Evolutionary conservation across 306 rosid genomes (phyloP), one percentile per base, ranked within the genome.

Genomic region (Pyrus pyrifolia): DNA sequence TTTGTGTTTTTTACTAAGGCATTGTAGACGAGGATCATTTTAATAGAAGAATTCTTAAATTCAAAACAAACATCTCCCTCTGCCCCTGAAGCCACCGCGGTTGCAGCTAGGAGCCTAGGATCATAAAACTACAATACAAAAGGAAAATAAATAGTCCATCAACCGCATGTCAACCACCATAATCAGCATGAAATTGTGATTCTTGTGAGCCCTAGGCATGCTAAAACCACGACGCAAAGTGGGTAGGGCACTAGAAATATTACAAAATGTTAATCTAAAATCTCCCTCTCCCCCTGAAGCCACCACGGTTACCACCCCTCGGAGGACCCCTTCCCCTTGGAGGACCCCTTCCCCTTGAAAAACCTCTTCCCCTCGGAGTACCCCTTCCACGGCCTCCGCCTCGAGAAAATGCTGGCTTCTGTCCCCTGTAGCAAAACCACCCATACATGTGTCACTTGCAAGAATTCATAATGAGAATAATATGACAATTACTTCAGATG

Each of bases 231-330:
- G 79, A 79, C 67, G 64, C 76, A 79, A 77, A 79, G 80, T 19
- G 71, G 77, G 66, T 53, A 71, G 74, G 62, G 75, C 66, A 83
- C 66, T 57, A 74, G 8, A 17, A 58, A 71, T 71, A 62, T 79
- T 67, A 86, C 88, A 84, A 14, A 70, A 63, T 51, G 72, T 3
- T 73, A 12, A 62, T 71, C 82, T 86, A 88, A 18, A 51, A 90
- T 84, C 98, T 89, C 29, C 98, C 99, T 77, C 97, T 86, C 57
- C 99, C 99, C 86, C 99, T 83, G 72, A 92, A 92, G 68, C 96
- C 92, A 77, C 91, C 88, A 11, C 96, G 88, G 31, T 90, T 81
- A 46, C 97, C 98, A 46, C 97, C 98, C 77, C 97, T 81, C 44
- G 88, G 83, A 68, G 89, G 85, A 53, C 96, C 91, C 81, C 97